These are phyloP conservation scores for Triticum urartu DNA, from an alignment of 176 grass and related monocot genomes.

Conservation along the genomic window DNA sequence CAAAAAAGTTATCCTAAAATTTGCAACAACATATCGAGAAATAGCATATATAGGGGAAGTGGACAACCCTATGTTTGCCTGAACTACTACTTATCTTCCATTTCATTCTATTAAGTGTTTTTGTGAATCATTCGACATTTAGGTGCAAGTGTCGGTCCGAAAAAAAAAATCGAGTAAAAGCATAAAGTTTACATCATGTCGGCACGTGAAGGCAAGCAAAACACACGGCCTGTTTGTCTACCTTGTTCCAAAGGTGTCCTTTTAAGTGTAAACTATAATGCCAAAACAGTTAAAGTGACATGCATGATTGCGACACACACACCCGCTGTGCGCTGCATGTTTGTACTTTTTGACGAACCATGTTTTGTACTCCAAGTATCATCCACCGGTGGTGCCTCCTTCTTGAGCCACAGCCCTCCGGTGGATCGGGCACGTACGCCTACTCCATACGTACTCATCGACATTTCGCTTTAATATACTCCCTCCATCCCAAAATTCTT, in stretches of 20 bases:
- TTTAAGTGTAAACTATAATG: not conserved
- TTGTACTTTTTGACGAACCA: not conserved
- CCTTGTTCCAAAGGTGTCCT: not conserved
- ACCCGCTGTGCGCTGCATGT: not conserved
- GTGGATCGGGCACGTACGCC: not conserved
- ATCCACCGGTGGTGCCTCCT: not conserved
- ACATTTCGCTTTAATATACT: too few species aligned
- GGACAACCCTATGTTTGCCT: too few species aligned
- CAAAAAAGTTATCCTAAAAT: too few species aligned
- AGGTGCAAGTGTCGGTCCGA: too few species aligned
- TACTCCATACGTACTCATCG: too few species aligned
- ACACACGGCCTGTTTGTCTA: not conserved
- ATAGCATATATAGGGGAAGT: too few species aligned
- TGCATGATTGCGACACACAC: not conserved
- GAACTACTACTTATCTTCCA: too few species aligned
- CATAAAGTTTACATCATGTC: not conserved
- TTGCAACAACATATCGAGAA: too few species aligned
- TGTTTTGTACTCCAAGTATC: conserved; percentile 25
- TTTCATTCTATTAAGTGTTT: too few species aligned
- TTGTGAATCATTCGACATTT: too few species aligned
- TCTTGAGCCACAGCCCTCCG: not conserved
- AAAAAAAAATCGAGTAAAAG: too few species aligned
- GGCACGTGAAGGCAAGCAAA: not conserved
- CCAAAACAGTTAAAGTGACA: not conserved
- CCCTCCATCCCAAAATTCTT: too few species aligned